Evolutionary conservation across 192 early-diverging fungal genomes (phyloP).

Genomic region (Gamsiella multidivaricata): DNA sequence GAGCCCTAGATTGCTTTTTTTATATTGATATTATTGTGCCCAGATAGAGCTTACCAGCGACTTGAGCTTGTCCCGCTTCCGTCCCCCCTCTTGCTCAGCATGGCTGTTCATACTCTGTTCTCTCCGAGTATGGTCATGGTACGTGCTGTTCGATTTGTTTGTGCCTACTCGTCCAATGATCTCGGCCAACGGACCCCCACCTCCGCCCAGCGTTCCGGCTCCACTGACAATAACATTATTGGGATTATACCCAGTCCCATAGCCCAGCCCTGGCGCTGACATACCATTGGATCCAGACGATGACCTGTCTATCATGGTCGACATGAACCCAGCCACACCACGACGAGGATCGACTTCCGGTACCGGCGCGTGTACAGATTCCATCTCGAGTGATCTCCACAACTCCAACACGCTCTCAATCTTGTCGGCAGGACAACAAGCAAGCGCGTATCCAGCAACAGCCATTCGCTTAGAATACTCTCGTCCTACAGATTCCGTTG

Average conservation of each 20-base stretch:
- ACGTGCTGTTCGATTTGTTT: background rate
- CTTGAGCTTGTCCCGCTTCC: conserved; percentile 43
- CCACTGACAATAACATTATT: background rate
- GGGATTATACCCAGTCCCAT: conserved; percentile 16
- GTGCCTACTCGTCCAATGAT: conserved; percentile 36
- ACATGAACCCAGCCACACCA: conserved; percentile 46
- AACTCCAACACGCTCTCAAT: conserved; percentile 39
- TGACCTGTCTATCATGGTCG: conserved; percentile 39
- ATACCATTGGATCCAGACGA: conserved; percentile 12
- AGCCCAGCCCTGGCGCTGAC: background rate
- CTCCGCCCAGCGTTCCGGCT: background rate
- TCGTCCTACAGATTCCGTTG: conserved; percentile 31
- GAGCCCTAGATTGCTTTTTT: no score
- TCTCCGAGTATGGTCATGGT: conserved; percentile 1
- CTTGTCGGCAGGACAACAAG: conserved; percentile 62
- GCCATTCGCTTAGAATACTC: conserved; percentile 57
- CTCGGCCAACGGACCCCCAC: conserved; percentile 31
- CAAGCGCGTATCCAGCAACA: conserved; percentile 65
- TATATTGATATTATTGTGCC: conserved; percentile 24
- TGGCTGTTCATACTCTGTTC: conserved; percentile 11
- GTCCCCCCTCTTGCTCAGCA: conserved; percentile 35
- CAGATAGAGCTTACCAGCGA: conserved; percentile 49
- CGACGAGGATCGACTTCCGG: conserved; percentile 39
- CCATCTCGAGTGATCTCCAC: conserved; percentile 49
- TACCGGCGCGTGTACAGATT: conserved; percentile 37